Conservation (phyloP, 495 filamentous ascomycete genomes). For the Chlorociboria aeruginascens region DNA sequence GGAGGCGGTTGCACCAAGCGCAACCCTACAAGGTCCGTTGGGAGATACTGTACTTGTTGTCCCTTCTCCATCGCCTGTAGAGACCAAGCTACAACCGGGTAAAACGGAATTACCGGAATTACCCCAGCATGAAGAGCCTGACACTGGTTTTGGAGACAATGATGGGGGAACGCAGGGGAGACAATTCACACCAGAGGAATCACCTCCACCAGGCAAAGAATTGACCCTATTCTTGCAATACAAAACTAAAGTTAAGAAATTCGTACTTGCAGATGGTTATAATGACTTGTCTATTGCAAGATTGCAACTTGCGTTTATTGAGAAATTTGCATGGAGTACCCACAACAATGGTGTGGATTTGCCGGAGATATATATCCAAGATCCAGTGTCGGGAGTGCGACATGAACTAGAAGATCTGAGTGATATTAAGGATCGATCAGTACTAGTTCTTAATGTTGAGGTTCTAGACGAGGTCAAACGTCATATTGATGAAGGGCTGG, state of each 20-base stretch:
- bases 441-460: conserved; percentile 88
- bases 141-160: not conserved
- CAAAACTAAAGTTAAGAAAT: conserved; percentile 94
- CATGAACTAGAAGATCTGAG: conserved; percentile 89
- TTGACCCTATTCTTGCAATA: conserved; percentile 95
- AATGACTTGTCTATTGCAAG: conserved; percentile 73
- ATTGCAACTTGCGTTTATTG: conserved; percentile 94
- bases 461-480: conserved; percentile 92
- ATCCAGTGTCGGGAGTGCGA: conserved; percentile 84
- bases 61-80: not conserved
- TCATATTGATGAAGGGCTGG: conserved; percentile 87
- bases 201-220: conserved; percentile 72
- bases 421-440: conserved; percentile 93
- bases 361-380: conserved; percentile 96
- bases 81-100: conserved; percentile 15
- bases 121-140: conserved; percentile 3
- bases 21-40: conserved; percentile 13
- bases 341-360: conserved; percentile 87
- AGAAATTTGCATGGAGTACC: conserved; percentile 97
- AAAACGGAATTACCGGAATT: not conserved
- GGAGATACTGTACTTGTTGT: not conserved
- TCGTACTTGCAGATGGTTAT: conserved; percentile 72
- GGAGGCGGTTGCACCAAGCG: conserved; percentile 11
- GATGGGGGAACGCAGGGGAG: conserved; percentile 1
- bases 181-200: conserved; percentile 51